These are phyloP conservation scores for Malus asiatica DNA, from an alignment of 306 rosid genomes.

Conservation along the genomic window DNA sequence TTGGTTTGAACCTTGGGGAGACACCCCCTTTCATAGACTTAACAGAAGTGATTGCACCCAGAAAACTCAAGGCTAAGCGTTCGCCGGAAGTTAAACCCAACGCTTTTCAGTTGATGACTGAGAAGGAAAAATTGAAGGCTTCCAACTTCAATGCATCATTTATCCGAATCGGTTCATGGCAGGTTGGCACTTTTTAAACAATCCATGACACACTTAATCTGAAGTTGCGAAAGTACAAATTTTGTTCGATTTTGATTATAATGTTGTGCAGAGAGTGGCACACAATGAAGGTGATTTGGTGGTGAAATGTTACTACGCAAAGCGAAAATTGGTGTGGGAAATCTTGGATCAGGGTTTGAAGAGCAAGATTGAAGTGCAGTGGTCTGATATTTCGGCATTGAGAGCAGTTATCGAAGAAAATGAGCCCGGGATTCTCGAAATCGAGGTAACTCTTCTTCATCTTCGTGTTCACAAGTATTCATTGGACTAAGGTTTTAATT, in stretches of 20 bases:
- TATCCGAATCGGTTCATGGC: slow-evolving; percentile 37
- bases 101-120: not conserved
- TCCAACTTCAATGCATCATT: slow-evolving; percentile 18
- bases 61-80: not conserved
- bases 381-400: slow-evolving; percentile 31
- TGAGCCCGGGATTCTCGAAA: slow-evolving; percentile 31
- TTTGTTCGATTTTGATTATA: not conserved
- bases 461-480: not conserved
- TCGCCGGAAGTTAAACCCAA: not conserved
- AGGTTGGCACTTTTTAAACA: slow-evolving; percentile 15
- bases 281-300: slow-evolving; percentile 33
- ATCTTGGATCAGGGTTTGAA: slow-evolving; percentile 32
- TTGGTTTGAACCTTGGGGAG: slow-evolving; percentile 28
- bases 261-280: slow-evolving; percentile 25
- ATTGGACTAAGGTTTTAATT: not conserved
- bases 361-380: slow-evolving; percentile 48
- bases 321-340: slow-evolving; percentile 59
- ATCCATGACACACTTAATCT: not conserved
- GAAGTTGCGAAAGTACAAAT: not conserved
- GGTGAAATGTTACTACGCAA: slow-evolving; percentile 47
- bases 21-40: slow-evolving; percentile 11
- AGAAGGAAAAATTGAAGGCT: slow-evolving; percentile 32
- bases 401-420: slow-evolving; percentile 27
- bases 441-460: slow-evolving; percentile 18
- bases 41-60: not conserved